Percentiles rank a stretch among this genome's conserved stretches.
phyloP scores from a whole-genome alignment of 1,139 yeast species.

The Yamadazyma dendronema region DNA sequence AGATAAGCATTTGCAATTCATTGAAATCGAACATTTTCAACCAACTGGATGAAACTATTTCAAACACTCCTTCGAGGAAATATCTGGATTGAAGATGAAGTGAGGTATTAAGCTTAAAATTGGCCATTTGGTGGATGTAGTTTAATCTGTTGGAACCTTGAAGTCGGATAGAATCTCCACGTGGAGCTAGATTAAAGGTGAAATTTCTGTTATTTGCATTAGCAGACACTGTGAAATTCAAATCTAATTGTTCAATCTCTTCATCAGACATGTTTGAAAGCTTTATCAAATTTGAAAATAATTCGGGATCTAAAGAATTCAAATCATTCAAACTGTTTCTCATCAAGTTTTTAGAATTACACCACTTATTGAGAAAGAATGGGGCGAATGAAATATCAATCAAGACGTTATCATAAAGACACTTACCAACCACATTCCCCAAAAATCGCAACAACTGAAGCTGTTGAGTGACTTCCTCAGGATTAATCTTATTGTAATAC shows the following conservation, averaged over 20 bases:
- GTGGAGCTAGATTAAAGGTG: conserved; percentile 56
- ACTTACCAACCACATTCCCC: conserved; percentile 85
- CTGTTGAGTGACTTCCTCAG: conserved; percentile 26
- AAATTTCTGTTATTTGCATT: conserved; percentile 34
- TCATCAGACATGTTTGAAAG: conserved; percentile 54
- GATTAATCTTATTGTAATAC: conserved; percentile 23
- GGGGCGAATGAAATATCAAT: conserved; percentile 86
- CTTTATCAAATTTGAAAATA: conserved; percentile 65
- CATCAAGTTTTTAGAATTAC: conserved; percentile 29
- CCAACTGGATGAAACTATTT: conserved; percentile 72
- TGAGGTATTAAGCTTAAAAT: conserved; percentile 70
- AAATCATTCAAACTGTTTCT: conserved; percentile 77
- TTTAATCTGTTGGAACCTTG: conserved; percentile 61
- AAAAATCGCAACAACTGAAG: conserved; percentile 55
- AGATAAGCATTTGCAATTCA: conserved; percentile 81
- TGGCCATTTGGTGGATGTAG: conserved; percentile 76
- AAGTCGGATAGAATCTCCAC: conserved; percentile 58
- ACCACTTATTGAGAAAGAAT: conserved; percentile 78
- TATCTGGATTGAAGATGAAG: conserved; percentile 57
- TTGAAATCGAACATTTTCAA: conserved; percentile 77
- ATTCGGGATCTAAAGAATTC: conserved; percentile 62
- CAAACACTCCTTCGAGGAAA: conserved; percentile 71
- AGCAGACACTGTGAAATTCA: conserved; percentile 64
- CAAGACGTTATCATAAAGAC: conserved; percentile 80
- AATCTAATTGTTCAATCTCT: conserved; percentile 58